Evolutionary conservation across 495 filamentous ascomycete genomes (phyloP), one percentile per base, ranked within the genome.

Genomic region (Penicillium steckii): DNA sequence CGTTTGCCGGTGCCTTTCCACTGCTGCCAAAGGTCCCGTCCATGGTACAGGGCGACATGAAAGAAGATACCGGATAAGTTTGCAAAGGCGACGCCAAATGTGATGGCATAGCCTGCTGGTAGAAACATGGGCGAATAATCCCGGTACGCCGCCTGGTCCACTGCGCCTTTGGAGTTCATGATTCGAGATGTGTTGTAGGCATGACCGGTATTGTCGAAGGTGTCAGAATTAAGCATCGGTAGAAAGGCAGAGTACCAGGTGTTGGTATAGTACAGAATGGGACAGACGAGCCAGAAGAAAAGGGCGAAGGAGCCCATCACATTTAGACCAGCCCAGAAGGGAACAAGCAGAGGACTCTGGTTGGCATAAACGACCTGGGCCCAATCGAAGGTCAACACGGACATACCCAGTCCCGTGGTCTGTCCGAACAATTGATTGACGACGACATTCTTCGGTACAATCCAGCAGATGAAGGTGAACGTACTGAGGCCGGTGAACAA

Each of bases 311-410:
- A 91, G 21, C 85, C 86, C 44, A 96, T 84, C 19, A 95, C 90
- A 65, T 96, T 96, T 56, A 90, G 75, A 1, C 90, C 89, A 5
- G 92, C 91, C 91, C 91, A 96, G 62, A 92, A 95, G 0, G 91
- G 91, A 1, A 88, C 90, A 19, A 96, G 71, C 0, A 96, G 76
- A 0, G 91, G 91, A 24, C 88, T 94, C 10, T 89, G 88, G 53
- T 93, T 95, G 58, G 72, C 71, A 48, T 91, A 95, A 8, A 92
- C 90, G 35, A 96, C 85, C 69, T 96, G 92, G 0, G 88, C 84
- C 91, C 91, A 96, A 70, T 96, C 91, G 53, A 96, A 96, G 0
- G 91, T 96, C 60, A 96, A 60, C 3, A 92, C 84, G 44, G 94
- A 93, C 52, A 96, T 76, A 2, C 91, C 91, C 18, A 90, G 57